Percentiles rank a stretch among this genome's conserved stretches.
Evolutionary conservation across 164 flowering plant genomes (phyloP).

Genomic region (Berberis thunbergii): DNA sequence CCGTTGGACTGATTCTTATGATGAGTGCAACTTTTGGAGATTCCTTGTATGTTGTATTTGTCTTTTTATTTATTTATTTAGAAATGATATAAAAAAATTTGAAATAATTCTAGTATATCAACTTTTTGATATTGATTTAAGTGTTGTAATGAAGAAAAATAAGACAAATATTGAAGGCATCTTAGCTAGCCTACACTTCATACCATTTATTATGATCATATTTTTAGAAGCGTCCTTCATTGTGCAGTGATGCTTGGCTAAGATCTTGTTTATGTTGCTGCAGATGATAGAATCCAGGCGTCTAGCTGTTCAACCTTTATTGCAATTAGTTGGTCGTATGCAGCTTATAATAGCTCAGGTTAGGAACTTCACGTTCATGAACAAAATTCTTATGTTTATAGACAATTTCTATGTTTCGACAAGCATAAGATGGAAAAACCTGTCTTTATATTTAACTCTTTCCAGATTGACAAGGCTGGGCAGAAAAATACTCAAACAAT

Average conservation of each 20-base stretch:
- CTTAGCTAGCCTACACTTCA: too few relatives aligned
- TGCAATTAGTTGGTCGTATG: not conserved
- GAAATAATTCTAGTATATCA: too few relatives aligned
- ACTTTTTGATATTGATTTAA: too few relatives aligned
- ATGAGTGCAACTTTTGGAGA: too few relatives aligned
- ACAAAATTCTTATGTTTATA: not conserved
- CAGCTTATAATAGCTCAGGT: not conserved
- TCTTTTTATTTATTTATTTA: too few relatives aligned
- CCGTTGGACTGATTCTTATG: too few relatives aligned
- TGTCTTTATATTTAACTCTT: not conserved
- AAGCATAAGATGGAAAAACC: too few relatives aligned
- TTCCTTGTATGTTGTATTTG: too few relatives aligned
- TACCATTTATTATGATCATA: too few relatives aligned
- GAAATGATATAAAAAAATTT: too few relatives aligned
- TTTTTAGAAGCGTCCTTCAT: not conserved
- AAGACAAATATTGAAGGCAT: too few relatives aligned
- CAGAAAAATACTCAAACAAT: not conserved
- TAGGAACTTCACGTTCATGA: not conserved
- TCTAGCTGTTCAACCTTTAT: not conserved
- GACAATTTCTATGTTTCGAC: not conserved
- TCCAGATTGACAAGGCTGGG: not conserved
- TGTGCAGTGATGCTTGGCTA: not conserved
- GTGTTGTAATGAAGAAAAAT: too few relatives aligned
- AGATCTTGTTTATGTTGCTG: not conserved
- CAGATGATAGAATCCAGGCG: not conserved